Conservation (phyloP, 495 filamentous ascomycete species). For the Lasiosphaeriaceae sp. region DNA sequence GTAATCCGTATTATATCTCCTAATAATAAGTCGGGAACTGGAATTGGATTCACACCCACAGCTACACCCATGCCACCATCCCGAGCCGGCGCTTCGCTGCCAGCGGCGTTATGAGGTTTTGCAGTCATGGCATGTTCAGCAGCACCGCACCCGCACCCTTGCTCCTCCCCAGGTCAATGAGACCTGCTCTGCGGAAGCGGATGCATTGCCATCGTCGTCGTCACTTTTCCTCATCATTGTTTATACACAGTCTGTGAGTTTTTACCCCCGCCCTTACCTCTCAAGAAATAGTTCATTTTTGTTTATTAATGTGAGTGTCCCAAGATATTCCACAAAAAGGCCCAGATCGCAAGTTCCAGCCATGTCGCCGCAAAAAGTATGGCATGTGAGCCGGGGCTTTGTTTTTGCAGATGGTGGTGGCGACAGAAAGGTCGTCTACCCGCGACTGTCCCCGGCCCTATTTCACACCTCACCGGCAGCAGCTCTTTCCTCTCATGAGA, state of each 20-base stretch:
- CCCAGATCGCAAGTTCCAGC: constrained; percentile 23
- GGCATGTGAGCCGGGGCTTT: constrained; percentile 39
- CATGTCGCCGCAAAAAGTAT: constrained; percentile 25
- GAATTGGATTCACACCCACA: no score
- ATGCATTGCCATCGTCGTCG: constrained; percentile 4
- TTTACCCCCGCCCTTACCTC: neutral
- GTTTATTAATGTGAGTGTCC: neutral
- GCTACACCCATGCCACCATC: no score
- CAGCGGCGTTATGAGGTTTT: constrained; percentile 17
- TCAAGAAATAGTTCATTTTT: neutral
- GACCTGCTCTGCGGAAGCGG: neutral
- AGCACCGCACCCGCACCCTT: constrained; percentile 1
- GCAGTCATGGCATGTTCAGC: constrained; percentile 18
- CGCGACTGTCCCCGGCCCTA: constrained; percentile 9
- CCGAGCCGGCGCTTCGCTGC: neutral
- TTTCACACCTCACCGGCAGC: constrained; percentile 8
- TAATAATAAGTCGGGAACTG: no score
- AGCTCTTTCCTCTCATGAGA: neutral
- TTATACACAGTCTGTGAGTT: neutral
- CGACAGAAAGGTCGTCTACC: constrained; percentile 18
- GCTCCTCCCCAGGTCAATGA: constrained; percentile 8
- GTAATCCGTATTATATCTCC: no score
- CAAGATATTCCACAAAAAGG: neutral
- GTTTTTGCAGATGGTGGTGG: constrained; percentile 25
- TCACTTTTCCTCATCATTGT: neutral